Conservation (phyloP, 2,329 filamentous ascomycete species). For the Fusarium nanum region DNA sequence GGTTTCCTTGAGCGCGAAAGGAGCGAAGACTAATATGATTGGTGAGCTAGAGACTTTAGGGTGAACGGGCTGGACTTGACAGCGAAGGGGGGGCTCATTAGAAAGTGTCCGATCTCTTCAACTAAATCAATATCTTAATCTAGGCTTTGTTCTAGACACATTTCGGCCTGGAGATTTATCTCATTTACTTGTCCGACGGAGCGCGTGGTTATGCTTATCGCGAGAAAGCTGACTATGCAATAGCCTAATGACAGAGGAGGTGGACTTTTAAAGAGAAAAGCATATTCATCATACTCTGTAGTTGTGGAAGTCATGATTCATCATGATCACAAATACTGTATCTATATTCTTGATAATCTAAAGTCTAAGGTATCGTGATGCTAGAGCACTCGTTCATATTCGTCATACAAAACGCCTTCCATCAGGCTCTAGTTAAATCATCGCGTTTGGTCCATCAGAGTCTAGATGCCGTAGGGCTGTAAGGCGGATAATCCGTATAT, state of each 20-base stretch:
- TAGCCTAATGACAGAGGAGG: background rate
- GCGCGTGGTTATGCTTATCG: background rate
- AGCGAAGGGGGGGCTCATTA: background rate
- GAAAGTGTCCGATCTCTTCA: background rate
- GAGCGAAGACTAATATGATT: slow-evolving; percentile 24
- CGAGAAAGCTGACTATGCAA: background rate
- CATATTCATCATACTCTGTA: background rate
- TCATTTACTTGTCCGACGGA: background rate
- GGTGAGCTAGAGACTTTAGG: slow-evolving; percentile 1
- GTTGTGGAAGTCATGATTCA: background rate
- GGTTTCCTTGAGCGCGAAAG: slow-evolving; percentile 42
- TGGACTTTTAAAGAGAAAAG: background rate
- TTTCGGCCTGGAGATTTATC: background rate
- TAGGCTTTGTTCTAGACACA: background rate
- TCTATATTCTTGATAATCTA: background rate
- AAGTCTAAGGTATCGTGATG: background rate
- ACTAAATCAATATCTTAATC: background rate
- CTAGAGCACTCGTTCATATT: background rate
- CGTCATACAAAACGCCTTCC: background rate
- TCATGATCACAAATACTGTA: background rate
- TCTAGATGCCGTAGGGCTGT: slow-evolving; percentile 22
- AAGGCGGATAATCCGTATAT: slow-evolving; percentile 39
- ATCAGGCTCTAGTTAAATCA: background rate
- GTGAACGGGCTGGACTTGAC: background rate
- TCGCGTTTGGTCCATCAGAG: slow-evolving; percentile 14